Base-by-base conservation (phyloP, 1,284 basidiomycete species). In the Naganishia albida region DNA sequence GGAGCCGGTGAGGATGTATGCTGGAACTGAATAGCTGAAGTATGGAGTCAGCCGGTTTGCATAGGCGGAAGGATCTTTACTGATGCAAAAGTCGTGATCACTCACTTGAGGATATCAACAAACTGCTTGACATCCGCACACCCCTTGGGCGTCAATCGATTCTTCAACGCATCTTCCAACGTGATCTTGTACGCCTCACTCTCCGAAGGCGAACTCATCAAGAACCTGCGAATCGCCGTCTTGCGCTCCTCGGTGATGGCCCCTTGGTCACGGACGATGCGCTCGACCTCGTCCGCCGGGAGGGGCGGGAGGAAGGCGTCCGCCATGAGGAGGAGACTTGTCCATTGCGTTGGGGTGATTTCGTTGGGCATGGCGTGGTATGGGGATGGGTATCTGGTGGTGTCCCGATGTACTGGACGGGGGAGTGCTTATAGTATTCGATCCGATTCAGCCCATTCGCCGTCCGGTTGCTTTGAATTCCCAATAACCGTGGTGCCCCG, bases 281-380 rank as follows among this genome's bases (percentile, higher is more conserved):
- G 55, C 16, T 64, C 39, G 53, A 68, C 65, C 30, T 69, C 46
- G 18, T 57, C 62, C 39, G 51, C 42, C 1, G 67, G 13, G 13
- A 70, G 51, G 20, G 67, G 26, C 8, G 69, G 70, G 43, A 69
- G 50, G 64, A 70, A 56, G 20, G 68, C 69, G 68, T 71, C 70
- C 43, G 60, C 60, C 50, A 68, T 62, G 50, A 69, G 65, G 48
- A 68, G 40, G 38, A 70, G 56, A 7, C 68, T 68, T 28, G 40
- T 34, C 64, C 64, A 62, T 60, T 65, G 64, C 2, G 30, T 38
- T 12, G 57, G 57, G 34, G 34, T 50, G 34, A 60, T 26, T 7
- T 25, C 28, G 34, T 60, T 60, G 1, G 57, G 46, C 46, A 50
- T 50, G 18, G 12, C 25, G 34, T 28, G 55, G 55, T 16, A n/a